Evolutionary conservation across 768 basidiomycete species (phyloP).

Genomic region (Galerina marginata): DNA sequence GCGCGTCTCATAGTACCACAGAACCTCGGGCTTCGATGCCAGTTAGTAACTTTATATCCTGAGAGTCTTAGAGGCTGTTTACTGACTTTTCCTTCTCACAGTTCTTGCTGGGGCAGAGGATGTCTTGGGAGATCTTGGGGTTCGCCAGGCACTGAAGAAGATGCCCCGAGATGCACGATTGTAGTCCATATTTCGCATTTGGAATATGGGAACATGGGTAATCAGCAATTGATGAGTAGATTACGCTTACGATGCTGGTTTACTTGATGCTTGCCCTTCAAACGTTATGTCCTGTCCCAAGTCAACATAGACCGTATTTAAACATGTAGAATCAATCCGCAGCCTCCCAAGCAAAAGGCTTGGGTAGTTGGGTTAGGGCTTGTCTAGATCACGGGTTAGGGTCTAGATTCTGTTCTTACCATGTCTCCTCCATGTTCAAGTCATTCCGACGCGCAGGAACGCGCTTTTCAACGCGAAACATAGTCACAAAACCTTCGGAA

Average conservation of each 20-base stretch:
- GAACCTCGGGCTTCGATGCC: slow-evolving; percentile 83
- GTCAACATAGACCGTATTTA: too few species aligned
- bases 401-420: slow-evolving; percentile 19
- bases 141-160: slow-evolving; percentile 39
- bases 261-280: too few species aligned
- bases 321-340: too few species aligned
- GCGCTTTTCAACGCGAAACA: slow-evolving; percentile 23
- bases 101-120: slow-evolving; percentile 70
- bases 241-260: too few species aligned
- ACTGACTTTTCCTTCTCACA: slow-evolving; percentile 18
- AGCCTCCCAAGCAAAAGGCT: too few species aligned
- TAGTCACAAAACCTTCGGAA: slow-evolving; percentile 64
- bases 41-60: slow-evolving; percentile 44
- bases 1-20: slow-evolving; percentile 63
- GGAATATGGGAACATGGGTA: too few species aligned
- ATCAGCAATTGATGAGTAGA: too few species aligned
- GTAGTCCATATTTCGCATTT: background rate
- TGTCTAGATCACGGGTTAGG: slow-evolving; percentile 26
- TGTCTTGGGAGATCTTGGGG: slow-evolving; percentile 36
- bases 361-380: slow-evolving; percentile 12
- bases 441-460: slow-evolving; percentile 24
- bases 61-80: slow-evolving; percentile 12
- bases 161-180: slow-evolving; percentile 37
- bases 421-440: slow-evolving; percentile 30
- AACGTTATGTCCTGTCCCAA: too few species aligned